These are phyloP conservation scores for Picea glauca DNA, from an alignment of 75 land plant genomes.

Conservation along the genomic window DNA sequence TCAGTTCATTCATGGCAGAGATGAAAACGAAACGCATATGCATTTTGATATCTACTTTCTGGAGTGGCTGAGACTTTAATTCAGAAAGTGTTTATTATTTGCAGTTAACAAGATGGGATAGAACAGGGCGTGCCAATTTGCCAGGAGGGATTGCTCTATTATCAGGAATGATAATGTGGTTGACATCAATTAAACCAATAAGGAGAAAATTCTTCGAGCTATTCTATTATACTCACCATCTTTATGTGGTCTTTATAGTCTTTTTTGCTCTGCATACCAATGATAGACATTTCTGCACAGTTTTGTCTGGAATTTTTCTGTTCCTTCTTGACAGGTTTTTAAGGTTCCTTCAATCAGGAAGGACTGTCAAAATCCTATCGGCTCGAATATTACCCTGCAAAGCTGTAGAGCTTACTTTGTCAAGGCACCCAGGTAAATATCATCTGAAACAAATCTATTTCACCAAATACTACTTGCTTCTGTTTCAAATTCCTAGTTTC, in stretches of 20 bases:
- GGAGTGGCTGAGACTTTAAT: too few species aligned
- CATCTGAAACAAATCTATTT: not conserved
- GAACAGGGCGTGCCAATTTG: constrained; percentile 47
- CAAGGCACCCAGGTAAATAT: constrained; percentile 38
- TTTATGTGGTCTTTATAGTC: constrained; percentile 58
- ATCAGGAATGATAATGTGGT: constrained; percentile 59
- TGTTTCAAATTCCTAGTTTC: too few species aligned
- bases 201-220: constrained; percentile 59
- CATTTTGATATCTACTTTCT: too few species aligned
- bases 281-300: constrained; percentile 47
- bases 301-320: constrained; percentile 53
- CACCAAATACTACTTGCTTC: not conserved
- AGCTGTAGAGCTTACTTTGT: constrained; percentile 55
- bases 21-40: too few species aligned
- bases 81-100: not conserved
- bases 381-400: constrained; percentile 58
- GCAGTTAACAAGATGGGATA: constrained; percentile 69
- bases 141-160: constrained; percentile 58
- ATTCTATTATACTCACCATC: constrained; percentile 77
- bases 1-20: not conserved
- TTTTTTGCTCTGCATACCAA: constrained; percentile 67
- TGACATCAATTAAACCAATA: constrained; percentile 63
- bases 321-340: constrained; percentile 63
- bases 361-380: constrained; percentile 31
- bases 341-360: constrained; percentile 53